Base-by-base conservation (phyloP, 805 yeast genomes). In the Starmerella etchellsii region DNA sequence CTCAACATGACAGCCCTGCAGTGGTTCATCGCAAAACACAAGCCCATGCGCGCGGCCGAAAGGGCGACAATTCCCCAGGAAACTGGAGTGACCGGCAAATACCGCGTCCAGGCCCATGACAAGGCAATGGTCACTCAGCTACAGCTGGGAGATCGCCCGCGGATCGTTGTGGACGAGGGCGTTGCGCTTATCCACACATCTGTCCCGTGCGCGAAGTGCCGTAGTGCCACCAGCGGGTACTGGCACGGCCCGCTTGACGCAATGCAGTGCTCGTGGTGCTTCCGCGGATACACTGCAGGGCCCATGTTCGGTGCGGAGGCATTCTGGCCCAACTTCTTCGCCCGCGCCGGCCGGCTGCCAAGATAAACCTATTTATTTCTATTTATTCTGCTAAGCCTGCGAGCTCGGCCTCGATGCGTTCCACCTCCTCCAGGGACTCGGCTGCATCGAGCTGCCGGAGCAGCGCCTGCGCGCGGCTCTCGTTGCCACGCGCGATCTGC, bases 1-100 rank as follows among this genome's bases (percentile, higher is more conserved):
- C 36, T 44, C 9, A 49, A 48, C 16, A 41, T 39, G 33, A 52
- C 62, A 2, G 59, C 56, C 1, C 15, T 62, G 45, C 60, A 62
- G 44, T 19, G 54, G 20, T 63, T 54, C 36, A 43, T 49, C 31
- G n/a, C 31, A 28, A 28, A 28, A 14, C 31, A 28, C n/a, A 28
- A 28, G n/a, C n/a, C n/a, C n/a, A n/a, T 26, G 29, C 14, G 29
- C 13, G n/a, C 29, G 13, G n/a, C 29, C 13, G n/a, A 26, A 26
- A 26, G n/a, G n/a, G n/a, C n/a, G n/a, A n/a, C n/a, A 28, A 9
- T 14, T 10, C 9, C 16, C 31, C 9, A 8, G 15, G 16, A 9
- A 7, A 28, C 9, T 7, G 16, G 8, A 10, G n/a, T 28, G 14
- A 13, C 15, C 16, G 31, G 31, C 8, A 11, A 28, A 7, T 11